Conservation (phyloP, 1,284 basidiomycete genomes). For the Rhodotorula sp. region DNA sequence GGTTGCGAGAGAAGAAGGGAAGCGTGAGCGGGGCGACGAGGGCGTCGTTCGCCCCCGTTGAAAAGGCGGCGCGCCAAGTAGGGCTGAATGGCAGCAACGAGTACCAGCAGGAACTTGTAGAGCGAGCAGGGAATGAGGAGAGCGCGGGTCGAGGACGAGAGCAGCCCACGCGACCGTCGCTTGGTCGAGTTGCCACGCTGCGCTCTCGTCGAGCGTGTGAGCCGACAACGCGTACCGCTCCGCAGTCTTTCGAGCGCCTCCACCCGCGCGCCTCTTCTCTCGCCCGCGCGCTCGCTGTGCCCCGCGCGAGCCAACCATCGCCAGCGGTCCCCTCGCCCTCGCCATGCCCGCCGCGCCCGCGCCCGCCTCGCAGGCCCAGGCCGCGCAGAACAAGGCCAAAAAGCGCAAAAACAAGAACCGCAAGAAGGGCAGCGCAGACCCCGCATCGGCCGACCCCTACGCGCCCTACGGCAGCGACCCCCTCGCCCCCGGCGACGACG, state of each 20-base stretch:
- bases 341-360: neutral
- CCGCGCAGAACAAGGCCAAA: conserved; percentile 12
- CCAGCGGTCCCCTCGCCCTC: neutral
- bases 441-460: neutral
- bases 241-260: too few relatives aligned
- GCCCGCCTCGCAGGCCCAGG: neutral
- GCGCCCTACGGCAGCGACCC: neutral
- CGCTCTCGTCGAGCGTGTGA: too few relatives aligned
- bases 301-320: neutral
- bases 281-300: neutral
- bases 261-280: neutral
- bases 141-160: too few relatives aligned
- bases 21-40: neutral
- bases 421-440: conserved; percentile 2
- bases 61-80: neutral
- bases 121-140: too few relatives aligned
- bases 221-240: too few relatives aligned
- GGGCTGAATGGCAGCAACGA: too few relatives aligned
- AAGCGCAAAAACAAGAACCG: conserved; percentile 35
- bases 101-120: too few relatives aligned
- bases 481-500: conserved; percentile 19
- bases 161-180: too few relatives aligned
- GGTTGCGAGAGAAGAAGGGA: too few relatives aligned
- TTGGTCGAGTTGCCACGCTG: too few relatives aligned
- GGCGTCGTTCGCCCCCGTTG: too few relatives aligned